Evolutionary conservation across 1,284 basidiomycete genomes (phyloP).

Genomic region (Apiotrichum gracile): DNA sequence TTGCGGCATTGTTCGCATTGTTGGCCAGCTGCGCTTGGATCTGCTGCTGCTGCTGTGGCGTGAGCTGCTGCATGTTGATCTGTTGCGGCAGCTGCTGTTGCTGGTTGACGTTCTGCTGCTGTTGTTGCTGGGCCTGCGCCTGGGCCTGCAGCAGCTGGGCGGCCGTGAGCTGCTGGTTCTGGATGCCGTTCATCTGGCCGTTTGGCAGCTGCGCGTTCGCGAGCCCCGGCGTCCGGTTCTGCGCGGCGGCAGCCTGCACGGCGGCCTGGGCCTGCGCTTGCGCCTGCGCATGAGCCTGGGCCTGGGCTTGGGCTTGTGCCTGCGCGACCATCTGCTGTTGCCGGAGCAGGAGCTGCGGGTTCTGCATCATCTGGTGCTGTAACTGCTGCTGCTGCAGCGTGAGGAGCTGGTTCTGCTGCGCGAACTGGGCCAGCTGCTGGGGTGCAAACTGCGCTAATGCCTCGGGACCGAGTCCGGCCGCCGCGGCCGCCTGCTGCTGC

Average conservation of each 20-base stretch:
- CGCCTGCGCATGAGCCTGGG: slow-evolving; percentile 1
- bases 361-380: slow-evolving; percentile 8
- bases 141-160: slow-evolving; percentile 16
- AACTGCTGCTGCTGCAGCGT: slow-evolving; percentile 17
- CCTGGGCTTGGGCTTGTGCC: slow-evolving; percentile 5
- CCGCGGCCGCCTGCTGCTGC: slow-evolving; percentile 10
- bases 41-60: no score
- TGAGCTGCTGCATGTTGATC: neutral
- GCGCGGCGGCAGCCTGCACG: slow-evolving; percentile 3
- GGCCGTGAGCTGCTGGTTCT: slow-evolving; percentile 6
- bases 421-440: slow-evolving; percentile 17
- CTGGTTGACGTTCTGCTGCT: neutral
- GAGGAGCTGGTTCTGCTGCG: slow-evolving; percentile 11
- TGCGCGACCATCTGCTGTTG: slow-evolving; percentile 12
- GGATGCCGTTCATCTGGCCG: slow-evolving; percentile 4
- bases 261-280: neutral
- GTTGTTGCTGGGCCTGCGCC: slow-evolving; percentile 3
- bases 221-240: slow-evolving; percentile 1
- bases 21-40: slow-evolving; percentile 6
- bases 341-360: slow-evolving; percentile 9
- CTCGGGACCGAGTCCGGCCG: slow-evolving; percentile 8
- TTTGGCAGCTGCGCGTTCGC: slow-evolving; percentile 9
- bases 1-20: slow-evolving; percentile 7
- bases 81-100: slow-evolving; percentile 2
- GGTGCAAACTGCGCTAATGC: slow-evolving; percentile 10